Percentiles rank a stretch among this genome's conserved stretches.
Evolutionary conservation across 768 basidiomycete species (phyloP).

Genomic region (Tubosaeta sp.): DNA sequence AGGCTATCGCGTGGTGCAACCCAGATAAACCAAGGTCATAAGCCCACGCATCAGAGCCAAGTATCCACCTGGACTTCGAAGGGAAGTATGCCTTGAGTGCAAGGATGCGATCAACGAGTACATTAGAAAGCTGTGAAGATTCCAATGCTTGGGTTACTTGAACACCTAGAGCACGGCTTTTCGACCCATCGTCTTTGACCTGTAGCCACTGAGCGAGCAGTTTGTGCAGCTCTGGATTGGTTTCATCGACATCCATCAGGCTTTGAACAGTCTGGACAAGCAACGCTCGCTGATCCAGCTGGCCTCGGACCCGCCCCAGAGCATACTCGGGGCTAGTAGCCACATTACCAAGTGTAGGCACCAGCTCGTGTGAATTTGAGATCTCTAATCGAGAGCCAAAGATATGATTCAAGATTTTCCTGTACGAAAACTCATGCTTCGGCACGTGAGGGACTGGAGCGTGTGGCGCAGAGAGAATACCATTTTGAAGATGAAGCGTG

Average conservation of each 20-base stretch:
- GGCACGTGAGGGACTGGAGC: constrained; percentile 62
- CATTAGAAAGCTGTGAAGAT: constrained; percentile 34
- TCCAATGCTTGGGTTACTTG: constrained; percentile 52
- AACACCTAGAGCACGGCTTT: constrained; percentile 56
- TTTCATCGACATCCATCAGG: constrained; percentile 49
- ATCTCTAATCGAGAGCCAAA: constrained; percentile 79
- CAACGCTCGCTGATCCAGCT: constrained; percentile 68
- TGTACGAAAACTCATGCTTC: constrained; percentile 88
- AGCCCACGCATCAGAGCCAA: constrained; percentile 97
- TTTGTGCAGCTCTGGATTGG: constrained; percentile 57
- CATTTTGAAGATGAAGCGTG: constrained; percentile 48
- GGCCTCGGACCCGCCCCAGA: constrained; percentile 83
- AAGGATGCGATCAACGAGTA: constrained; percentile 54
- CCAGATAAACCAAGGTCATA: constrained; percentile 96
- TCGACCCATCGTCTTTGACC: constrained; percentile 62
- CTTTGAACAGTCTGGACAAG: constrained; percentile 63
- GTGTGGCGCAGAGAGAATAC: constrained; percentile 25
- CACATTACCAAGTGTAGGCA: constrained; percentile 61
- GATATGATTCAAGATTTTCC: constrained; percentile 77
- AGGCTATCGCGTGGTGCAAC: constrained; percentile 90
- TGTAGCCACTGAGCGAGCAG: constrained; percentile 79
- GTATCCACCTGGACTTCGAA: constrained; percentile 85
- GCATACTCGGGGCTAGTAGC: constrained; percentile 96
- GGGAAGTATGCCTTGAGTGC: constrained; percentile 58
- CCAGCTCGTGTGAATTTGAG: constrained; percentile 75